Evolutionary conservation across 768 basidiomycete genomes (phyloP).

Genomic region (Tricholoma terreum): DNA sequence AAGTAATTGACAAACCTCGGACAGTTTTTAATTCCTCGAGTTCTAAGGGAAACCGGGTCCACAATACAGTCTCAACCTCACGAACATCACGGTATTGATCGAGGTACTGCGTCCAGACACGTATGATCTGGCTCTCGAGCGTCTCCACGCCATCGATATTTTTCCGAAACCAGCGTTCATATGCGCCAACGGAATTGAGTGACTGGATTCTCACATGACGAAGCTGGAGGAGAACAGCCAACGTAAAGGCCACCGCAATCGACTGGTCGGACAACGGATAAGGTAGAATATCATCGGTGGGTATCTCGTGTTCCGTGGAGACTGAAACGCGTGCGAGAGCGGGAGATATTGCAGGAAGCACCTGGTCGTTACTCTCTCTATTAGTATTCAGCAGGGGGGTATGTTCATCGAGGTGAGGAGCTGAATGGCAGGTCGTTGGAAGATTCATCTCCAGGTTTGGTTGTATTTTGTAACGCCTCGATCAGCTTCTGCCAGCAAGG

Average conservation of each 20-base stretch:
- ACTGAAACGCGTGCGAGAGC: neutral
- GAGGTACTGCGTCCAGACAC: constrained; percentile 43
- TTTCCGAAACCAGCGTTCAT: constrained; percentile 41
- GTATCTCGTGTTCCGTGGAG: neutral
- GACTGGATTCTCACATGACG: constrained; percentile 21
- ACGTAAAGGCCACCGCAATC: constrained; percentile 26
- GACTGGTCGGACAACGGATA: constrained; percentile 1
- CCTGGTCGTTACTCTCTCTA: neutral
- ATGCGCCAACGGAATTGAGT: constrained; percentile 29
- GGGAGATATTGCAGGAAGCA: neutral
- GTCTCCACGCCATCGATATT: constrained; percentile 23
- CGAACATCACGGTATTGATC: constrained; percentile 32
- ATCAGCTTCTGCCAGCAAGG: neutral
- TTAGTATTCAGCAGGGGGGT: neutral
- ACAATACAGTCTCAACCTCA: constrained; percentile 48
- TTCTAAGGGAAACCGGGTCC: constrained; percentile 41
- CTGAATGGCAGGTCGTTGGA: neutral
- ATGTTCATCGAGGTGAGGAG: neutral
- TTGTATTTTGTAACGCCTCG: neutral
- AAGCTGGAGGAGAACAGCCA: constrained; percentile 34
- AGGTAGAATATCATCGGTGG: neutral
- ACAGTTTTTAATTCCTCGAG: constrained; percentile 16
- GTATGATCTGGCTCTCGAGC: constrained; percentile 31
- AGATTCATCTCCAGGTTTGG: neutral
- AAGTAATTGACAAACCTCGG: constrained; percentile 27